Percentiles rank a stretch among this genome's conserved stretches.
Conservation (phyloP, 306 rosid genomes). For the Lathyrus oleraceus region DNA sequence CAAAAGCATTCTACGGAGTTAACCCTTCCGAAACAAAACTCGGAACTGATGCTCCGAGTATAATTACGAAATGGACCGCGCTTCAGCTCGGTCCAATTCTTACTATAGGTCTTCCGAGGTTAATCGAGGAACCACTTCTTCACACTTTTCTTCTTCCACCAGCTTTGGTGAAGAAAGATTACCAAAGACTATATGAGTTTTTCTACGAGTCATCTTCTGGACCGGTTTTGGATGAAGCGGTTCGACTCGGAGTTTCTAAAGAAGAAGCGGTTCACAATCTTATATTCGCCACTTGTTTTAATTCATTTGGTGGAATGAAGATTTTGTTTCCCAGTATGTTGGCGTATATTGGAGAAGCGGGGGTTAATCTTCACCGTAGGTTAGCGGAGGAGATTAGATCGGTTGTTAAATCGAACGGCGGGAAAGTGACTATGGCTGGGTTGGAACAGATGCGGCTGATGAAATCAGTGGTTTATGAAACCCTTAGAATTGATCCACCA, state of each 20-base stretch:
- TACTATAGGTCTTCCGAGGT: slow-evolving; percentile 67
- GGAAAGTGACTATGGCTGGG: slow-evolving; percentile 65
- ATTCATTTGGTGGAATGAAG: slow-evolving; percentile 81
- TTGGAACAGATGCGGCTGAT: slow-evolving; percentile 76
- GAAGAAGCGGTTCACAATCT: slow-evolving; percentile 93
- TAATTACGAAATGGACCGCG: slow-evolving; percentile 62
- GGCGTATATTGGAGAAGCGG: slow-evolving; percentile 66
- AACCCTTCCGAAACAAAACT: slow-evolving; percentile 59
- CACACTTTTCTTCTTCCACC: slow-evolving; percentile 71
- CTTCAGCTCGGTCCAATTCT: slow-evolving; percentile 65
- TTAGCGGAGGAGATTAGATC: slow-evolving; percentile 71
- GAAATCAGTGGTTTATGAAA: slow-evolving; percentile 85
- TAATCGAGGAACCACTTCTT: slow-evolving; percentile 54
- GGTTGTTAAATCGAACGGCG: slow-evolving; percentile 57
- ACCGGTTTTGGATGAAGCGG: slow-evolving; percentile 65
- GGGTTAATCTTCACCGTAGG: slow-evolving; percentile 55
- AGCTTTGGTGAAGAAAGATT: slow-evolving; percentile 55
- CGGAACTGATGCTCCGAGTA: slow-evolving; percentile 62
- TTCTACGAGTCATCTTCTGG: slow-evolving; percentile 62
- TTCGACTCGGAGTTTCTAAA: slow-evolving; percentile 59
- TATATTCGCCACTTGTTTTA: slow-evolving; percentile 83
- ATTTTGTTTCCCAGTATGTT: slow-evolving; percentile 61
- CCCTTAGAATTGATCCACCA: slow-evolving; percentile 82
- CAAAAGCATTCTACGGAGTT: slow-evolving; percentile 49
- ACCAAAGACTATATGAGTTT: slow-evolving; percentile 68